Conservation (phyloP, 345 rosid species). For the Cochlearia excelsa region DNA sequence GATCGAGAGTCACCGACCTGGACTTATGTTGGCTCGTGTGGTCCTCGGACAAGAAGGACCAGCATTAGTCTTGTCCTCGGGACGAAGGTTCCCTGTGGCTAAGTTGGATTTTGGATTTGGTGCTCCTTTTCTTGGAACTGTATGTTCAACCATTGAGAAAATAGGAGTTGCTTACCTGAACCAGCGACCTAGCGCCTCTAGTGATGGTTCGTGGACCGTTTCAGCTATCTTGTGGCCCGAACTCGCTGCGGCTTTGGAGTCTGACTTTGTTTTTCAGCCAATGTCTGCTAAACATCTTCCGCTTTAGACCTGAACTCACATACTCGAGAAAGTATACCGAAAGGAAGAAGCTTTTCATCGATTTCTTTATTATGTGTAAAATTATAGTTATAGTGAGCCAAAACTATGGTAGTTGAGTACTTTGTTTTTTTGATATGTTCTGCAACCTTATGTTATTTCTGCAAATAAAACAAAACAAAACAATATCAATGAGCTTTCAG, state of each 20-base stretch:
- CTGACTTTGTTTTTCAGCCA: slow-evolving; percentile 73
- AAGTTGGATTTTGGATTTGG: slow-evolving; percentile 83
- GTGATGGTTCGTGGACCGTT: slow-evolving; percentile 75
- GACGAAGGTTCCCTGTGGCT: slow-evolving; percentile 62
- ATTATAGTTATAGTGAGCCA: slow-evolving; percentile 26
- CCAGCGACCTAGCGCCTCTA: slow-evolving; percentile 66
- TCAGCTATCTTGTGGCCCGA: slow-evolving; percentile 79
- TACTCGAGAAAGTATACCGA: not conserved
- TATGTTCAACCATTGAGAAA: slow-evolving; percentile 55
- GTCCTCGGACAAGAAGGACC: slow-evolving; percentile 70
- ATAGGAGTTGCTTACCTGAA: slow-evolving; percentile 73
- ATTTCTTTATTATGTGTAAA: slow-evolving; percentile 22
- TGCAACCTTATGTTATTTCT: slow-evolving; percentile 26
- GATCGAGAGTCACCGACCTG: slow-evolving; percentile 84
- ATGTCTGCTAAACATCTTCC: slow-evolving; percentile 55
- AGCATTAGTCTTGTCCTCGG: slow-evolving; percentile 71
- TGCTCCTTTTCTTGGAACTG: slow-evolving; percentile 60
- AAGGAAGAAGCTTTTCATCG: slow-evolving; percentile 4
- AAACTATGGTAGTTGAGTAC: slow-evolving; percentile 7
- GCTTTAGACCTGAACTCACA: slow-evolving; percentile 25
- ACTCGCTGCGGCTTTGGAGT: slow-evolving; percentile 62
- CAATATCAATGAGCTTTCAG: slow-evolving; percentile 35
- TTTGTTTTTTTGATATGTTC: slow-evolving; percentile 16
- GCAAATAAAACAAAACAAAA: slow-evolving; percentile 22
- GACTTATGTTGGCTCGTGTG: slow-evolving; percentile 62